Conservation (phyloP, 2,329 filamentous ascomycete species). For the Colletotrichum sp. region DNA sequence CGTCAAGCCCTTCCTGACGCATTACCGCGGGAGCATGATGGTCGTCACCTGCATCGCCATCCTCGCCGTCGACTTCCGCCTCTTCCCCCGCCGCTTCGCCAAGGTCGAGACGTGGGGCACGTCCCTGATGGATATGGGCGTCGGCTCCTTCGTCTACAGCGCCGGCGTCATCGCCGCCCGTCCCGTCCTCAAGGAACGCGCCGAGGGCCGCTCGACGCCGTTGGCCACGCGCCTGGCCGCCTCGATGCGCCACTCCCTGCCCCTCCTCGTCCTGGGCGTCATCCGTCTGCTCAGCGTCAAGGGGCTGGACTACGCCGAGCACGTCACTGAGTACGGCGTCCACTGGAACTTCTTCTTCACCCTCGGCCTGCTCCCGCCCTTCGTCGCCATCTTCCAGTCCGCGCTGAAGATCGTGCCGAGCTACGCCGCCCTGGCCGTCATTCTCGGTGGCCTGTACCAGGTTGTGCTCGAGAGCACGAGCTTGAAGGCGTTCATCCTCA, state of each 20-base stretch:
- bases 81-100: conserved; percentile 93
- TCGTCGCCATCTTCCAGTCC: conserved; percentile 83
- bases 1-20: conserved; percentile 89
- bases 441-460: conserved; percentile 76
- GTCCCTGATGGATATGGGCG: conserved; percentile 97
- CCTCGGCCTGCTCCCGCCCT: conserved; percentile 84
- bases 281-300: conserved; percentile 89
- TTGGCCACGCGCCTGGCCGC: conserved; percentile 64
- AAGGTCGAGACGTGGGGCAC: conserved; percentile 99
- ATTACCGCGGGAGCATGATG: conserved; percentile 91
- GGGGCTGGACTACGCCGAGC: conserved; percentile 93
- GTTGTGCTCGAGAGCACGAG: conserved; percentile 74
- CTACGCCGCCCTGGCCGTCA: conserved; percentile 75
- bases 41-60: conserved; percentile 89
- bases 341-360: conserved; percentile 99
- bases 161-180: conserved; percentile 90
- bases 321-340: conserved; percentile 96
- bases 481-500: conserved; percentile 84
- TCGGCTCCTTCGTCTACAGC: conserved; percentile 97
- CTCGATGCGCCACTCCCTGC: conserved; percentile 81
- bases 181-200: conserved; percentile 73
- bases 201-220: conserved; percentile 53
- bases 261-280: conserved; percentile 80
- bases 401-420: conserved; percentile 74
- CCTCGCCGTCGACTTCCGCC: conserved; percentile 92